Evolutionary conservation across 352 stramenopile species (phyloP).

Genomic region (Phytophthora palmivora): DNA sequence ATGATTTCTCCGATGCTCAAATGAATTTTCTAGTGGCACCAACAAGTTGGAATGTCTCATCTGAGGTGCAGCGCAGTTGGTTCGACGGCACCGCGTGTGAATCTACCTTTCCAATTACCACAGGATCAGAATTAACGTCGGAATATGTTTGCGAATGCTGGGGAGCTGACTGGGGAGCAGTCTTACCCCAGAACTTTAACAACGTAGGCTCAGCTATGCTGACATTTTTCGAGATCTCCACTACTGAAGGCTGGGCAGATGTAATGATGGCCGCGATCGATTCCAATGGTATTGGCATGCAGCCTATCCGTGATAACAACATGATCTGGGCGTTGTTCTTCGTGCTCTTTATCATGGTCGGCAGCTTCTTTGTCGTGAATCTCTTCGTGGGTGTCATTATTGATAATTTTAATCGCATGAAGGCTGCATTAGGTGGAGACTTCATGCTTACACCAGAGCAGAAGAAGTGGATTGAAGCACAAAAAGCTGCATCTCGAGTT

Average conservation of each 20-base stretch:
- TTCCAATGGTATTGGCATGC: conserved; percentile 88
- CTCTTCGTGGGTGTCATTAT: conserved; percentile 95
- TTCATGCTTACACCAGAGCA: conserved; percentile 91
- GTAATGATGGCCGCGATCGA: conserved; percentile 94
- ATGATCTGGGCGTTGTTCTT: conserved; percentile 88
- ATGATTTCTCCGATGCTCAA: conserved; percentile 45
- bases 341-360: conserved; percentile 91
- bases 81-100: conserved; percentile 53
- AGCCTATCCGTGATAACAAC: conserved; percentile 90
- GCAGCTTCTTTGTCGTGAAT: conserved; percentile 95
- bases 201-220: conserved; percentile 84
- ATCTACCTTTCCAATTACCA: conserved; percentile 2
- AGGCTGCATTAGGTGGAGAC: conserved; percentile 70
- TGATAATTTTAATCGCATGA: conserved; percentile 95
- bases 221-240: conserved; percentile 94
- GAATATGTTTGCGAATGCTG: conserved; percentile 78
- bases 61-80: conserved; percentile 46
- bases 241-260: conserved; percentile 92
- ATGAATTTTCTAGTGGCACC: conserved; percentile 57
- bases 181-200: conserved; percentile 86
- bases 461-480: conserved; percentile 90
- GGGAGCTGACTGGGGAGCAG: conserved; percentile 48
- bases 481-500: conserved; percentile 69
- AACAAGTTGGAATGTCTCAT: conserved; percentile 43
- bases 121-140: conserved; percentile 52